Evolutionary conservation across 1,284 basidiomycete species (phyloP).

Genomic region (Agaricales sp.): DNA sequence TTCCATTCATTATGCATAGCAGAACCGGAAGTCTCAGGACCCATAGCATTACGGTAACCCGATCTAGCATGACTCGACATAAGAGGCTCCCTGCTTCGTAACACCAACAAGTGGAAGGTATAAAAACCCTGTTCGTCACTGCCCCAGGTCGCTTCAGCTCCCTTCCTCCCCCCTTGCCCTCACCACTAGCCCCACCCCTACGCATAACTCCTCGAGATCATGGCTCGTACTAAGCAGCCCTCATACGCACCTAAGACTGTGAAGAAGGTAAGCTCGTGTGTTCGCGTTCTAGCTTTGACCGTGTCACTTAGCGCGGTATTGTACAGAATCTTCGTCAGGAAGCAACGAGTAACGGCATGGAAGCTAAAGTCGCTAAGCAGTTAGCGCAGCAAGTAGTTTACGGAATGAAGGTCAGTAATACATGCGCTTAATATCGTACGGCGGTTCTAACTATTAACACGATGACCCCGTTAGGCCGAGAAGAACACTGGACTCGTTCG

Average conservation of each 20-base stretch:
- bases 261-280: not conserved
- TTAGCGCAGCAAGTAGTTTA: not conserved
- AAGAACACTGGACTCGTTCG: conserved; percentile 5
- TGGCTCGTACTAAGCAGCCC: not conserved
- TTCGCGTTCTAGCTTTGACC: no score
- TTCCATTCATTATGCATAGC: no score
- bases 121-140: no score
- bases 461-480: not conserved
- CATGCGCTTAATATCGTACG: no score
- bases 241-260: not conserved
- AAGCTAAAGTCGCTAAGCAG: not conserved
- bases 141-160: no score
- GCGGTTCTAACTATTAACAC: no score
- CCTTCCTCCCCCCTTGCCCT: not conserved
- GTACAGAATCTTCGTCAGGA: not conserved
- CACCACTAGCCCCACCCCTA: not conserved
- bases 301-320: not conserved
- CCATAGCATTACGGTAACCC: no score
- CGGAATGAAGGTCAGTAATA: not conserved
- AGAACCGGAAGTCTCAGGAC: no score
- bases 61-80: no score
- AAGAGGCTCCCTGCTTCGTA: no score
- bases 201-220: not conserved
- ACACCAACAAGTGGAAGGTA: no score
- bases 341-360: not conserved